A percentile compares a stretch with the other conserved stretches of the same genome.
Conservation (phyloP, 495 filamentous ascomycete genomes). For the Xylaria castorea region DNA sequence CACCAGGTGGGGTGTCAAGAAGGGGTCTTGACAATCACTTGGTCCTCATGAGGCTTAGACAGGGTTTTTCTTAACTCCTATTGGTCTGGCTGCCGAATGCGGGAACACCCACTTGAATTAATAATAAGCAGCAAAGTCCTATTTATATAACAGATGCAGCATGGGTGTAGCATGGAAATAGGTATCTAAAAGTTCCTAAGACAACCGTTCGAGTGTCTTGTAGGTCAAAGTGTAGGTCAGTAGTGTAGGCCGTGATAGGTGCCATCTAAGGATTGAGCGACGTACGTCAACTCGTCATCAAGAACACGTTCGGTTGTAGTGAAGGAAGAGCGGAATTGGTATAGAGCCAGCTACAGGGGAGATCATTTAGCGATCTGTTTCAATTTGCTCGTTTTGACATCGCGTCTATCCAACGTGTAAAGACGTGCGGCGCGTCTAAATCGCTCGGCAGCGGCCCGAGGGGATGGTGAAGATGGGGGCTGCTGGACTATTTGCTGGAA, state of each 20-base stretch:
- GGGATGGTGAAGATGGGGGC: conserved; percentile 24
- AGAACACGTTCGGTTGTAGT: background rate
- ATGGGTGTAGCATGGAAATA: conserved; percentile 23
- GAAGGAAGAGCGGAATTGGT: conserved; percentile 14
- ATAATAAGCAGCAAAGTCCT: conserved; percentile 23
- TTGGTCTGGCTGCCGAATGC: conserved; percentile 20
- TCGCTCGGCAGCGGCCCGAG: conserved; percentile 28
- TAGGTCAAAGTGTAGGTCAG: conserved; percentile 10
- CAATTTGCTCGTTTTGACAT: conserved; percentile 14
- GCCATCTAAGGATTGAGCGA: conserved; percentile 19
- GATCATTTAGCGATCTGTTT: conserved; percentile 2
- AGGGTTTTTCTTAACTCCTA: background rate
- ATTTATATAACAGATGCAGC: conserved; percentile 27
- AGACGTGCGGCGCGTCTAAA: conserved; percentile 24
- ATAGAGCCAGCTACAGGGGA: conserved; percentile 23
- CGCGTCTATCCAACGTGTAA: conserved; percentile 24
- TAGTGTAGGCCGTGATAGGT: conserved; percentile 3
- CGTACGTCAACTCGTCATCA: background rate
- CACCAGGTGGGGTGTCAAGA: conserved; percentile 12
- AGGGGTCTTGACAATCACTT: background rate
- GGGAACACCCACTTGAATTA: conserved; percentile 10
- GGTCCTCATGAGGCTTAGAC: conserved; percentile 27
- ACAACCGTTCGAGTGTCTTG: background rate
- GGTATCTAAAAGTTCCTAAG: background rate
- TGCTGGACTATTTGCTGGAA: background rate